phyloP scores from a whole-genome alignment of 345 rosid species.

The Raphanus raphanistrum region DNA sequence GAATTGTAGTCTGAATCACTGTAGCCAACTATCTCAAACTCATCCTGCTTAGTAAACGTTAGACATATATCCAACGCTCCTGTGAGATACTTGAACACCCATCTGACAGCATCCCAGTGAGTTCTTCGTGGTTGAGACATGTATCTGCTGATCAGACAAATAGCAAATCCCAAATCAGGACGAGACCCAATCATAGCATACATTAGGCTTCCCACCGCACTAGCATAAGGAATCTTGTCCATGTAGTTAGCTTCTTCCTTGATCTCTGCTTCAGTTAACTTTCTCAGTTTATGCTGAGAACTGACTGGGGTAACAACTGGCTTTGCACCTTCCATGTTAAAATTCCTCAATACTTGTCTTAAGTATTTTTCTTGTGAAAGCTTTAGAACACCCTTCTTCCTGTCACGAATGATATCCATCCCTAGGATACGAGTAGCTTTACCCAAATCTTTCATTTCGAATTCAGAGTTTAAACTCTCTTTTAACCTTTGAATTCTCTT shows the following conservation, averaged over 20 bases:
- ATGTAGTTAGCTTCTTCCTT: neutral
- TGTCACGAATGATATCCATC: neutral
- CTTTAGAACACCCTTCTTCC: neutral
- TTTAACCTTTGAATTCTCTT: neutral
- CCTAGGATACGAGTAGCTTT: neutral
- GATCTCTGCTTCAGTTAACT: neutral
- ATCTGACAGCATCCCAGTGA: neutral
- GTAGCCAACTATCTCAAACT: neutral
- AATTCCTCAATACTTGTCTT: neutral
- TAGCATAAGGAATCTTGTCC: neutral
- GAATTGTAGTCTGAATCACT: too few species aligned
- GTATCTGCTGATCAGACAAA: neutral
- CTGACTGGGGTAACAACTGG: neutral
- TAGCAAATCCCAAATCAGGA: neutral
- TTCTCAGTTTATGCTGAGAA: neutral
- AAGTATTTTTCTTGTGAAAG: neutral
- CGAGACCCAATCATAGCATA: neutral
- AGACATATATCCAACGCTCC: neutral
- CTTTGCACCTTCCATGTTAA: neutral
- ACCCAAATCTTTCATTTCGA: neutral
- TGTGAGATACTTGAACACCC: neutral
- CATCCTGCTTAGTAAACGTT: neutral
- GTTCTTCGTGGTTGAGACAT: neutral
- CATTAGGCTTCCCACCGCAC: neutral
- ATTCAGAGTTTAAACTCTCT: neutral